Percentiles rank a stretch among this genome's conserved stretches.
Evolutionary conservation across 129 eudicot genomes (phyloP).

Genomic region (Escallonia rubra): DNA sequence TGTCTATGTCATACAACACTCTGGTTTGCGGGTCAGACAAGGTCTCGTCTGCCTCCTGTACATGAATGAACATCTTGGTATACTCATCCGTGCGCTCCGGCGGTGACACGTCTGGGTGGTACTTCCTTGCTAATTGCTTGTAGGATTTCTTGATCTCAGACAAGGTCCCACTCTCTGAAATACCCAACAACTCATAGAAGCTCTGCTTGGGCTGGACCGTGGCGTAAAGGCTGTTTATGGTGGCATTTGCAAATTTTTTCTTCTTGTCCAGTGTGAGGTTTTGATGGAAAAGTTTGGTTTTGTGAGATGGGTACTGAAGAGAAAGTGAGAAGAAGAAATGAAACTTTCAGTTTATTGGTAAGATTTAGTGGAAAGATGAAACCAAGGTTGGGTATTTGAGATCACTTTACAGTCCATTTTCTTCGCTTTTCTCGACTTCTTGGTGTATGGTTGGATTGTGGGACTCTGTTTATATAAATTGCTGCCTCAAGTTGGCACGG

Average conservation of each 20-base stretch:
- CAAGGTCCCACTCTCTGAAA: slow-evolving; percentile 30
- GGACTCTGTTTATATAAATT: no score
- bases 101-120: slow-evolving; percentile 70
- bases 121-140: slow-evolving; percentile 47
- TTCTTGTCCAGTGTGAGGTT: slow-evolving; percentile 4
- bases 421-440: background rate
- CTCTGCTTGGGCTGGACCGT: slow-evolving; percentile 4
- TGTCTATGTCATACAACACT: slow-evolving; percentile 40
- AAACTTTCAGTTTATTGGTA: slow-evolving; percentile 1
- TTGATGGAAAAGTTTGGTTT: slow-evolving; percentile 5
- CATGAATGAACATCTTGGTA: slow-evolving; percentile 42
- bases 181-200: slow-evolving; percentile 39
- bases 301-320: slow-evolving; percentile 8
- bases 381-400: background rate
- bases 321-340: background rate
- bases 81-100: slow-evolving; percentile 43
- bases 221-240: slow-evolving; percentile 6
- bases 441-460: no score
- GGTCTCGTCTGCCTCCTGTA: slow-evolving; percentile 61
- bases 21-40: slow-evolving; percentile 54
- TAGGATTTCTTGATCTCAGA: slow-evolving; percentile 52
- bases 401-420: slow-evolving; percentile 11
- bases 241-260: no score
- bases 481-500: no score
- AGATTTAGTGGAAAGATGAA: slow-evolving; percentile 3